Conservation (phyloP, 2,329 filamentous ascomycete genomes). For the Fusarium pilosicola region DNA sequence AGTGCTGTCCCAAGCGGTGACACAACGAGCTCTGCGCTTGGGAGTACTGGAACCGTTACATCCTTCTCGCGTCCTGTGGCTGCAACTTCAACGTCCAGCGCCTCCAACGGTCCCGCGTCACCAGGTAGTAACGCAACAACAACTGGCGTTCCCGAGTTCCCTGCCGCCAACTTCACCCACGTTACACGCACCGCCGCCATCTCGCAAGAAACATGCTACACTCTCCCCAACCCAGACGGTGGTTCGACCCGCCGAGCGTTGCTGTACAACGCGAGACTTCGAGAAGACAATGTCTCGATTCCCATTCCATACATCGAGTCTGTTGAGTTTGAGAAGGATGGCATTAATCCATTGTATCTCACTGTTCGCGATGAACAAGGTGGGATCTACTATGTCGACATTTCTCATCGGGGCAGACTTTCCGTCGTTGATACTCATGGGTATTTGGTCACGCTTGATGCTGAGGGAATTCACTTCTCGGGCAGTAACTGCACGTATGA, state of each 20-base stretch:
- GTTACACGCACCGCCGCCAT: slow-evolving; percentile 45
- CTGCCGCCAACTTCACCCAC: slow-evolving; percentile 48
- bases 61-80: slow-evolving; percentile 23
- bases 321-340: slow-evolving; percentile 47
- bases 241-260: slow-evolving; percentile 41
- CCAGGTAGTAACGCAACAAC: slow-evolving; percentile 17
- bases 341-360: slow-evolving; percentile 48
- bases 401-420: slow-evolving; percentile 48
- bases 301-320: slow-evolving; percentile 52
- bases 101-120: slow-evolving; percentile 16
- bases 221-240: slow-evolving; percentile 40
- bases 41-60: slow-evolving; percentile 16
- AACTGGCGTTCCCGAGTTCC: slow-evolving; percentile 25
- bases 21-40: neutral
- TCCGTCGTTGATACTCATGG: slow-evolving; percentile 47
- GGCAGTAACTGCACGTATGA: slow-evolving; percentile 47
- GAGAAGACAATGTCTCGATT: slow-evolving; percentile 46
- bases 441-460: slow-evolving; percentile 48
- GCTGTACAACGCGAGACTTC: slow-evolving; percentile 47
- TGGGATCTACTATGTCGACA: slow-evolving; percentile 47
- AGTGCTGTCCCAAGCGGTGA: neutral
- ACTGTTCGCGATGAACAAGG: slow-evolving; percentile 46
- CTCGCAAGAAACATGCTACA: slow-evolving; percentile 47
- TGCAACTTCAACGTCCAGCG: neutral
- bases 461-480: slow-evolving; percentile 49